Evolutionary conservation across 2,329 filamentous ascomycete genomes (phyloP).

Genomic region (Penicillium sp.): DNA sequence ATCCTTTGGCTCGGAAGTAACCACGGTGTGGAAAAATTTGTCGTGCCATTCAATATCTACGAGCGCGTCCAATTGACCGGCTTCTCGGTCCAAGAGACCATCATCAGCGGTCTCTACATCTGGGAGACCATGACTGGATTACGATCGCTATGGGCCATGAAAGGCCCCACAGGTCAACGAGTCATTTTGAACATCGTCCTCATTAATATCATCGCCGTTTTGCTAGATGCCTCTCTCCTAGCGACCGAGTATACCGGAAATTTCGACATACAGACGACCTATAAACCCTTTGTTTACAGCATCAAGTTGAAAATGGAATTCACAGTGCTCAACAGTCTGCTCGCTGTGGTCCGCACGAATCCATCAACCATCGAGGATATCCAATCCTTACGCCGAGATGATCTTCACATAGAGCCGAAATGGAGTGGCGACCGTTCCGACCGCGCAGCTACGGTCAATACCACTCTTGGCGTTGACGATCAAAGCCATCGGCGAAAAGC

Average conservation of each 20-base stretch:
- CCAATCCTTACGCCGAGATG: neutral
- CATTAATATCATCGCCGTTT: slow-evolving; percentile 42
- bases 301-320: slow-evolving; percentile 50
- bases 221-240: slow-evolving; percentile 42
- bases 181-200: slow-evolving; percentile 25
- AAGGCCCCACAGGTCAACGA: slow-evolving; percentile 9
- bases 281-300: slow-evolving; percentile 31
- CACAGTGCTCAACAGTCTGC: slow-evolving; percentile 47
- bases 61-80: slow-evolving; percentile 51
- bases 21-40: slow-evolving; percentile 20
- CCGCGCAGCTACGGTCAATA: neutral
- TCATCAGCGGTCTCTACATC: slow-evolving; percentile 51
- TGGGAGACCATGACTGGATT: slow-evolving; percentile 39
- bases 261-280: slow-evolving; percentile 33
- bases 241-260: slow-evolving; percentile 35
- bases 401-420: slow-evolving; percentile 7
- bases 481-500: neutral
- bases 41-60: slow-evolving; percentile 34
- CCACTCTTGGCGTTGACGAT: neutral
- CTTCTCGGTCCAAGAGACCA: slow-evolving; percentile 51
- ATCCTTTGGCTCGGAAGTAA: slow-evolving; percentile 32
- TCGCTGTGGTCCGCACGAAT: slow-evolving; percentile 19
- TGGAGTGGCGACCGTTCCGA: slow-evolving; percentile 9
- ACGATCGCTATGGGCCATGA: slow-evolving; percentile 10
- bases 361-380: slow-evolving; percentile 6